Percentiles rank a stretch among this genome's conserved stretches.
phyloP scores from a whole-genome alignment of 2,329 filamentous ascomycete species.

The Pseudogymnoascus sp. region DNA sequence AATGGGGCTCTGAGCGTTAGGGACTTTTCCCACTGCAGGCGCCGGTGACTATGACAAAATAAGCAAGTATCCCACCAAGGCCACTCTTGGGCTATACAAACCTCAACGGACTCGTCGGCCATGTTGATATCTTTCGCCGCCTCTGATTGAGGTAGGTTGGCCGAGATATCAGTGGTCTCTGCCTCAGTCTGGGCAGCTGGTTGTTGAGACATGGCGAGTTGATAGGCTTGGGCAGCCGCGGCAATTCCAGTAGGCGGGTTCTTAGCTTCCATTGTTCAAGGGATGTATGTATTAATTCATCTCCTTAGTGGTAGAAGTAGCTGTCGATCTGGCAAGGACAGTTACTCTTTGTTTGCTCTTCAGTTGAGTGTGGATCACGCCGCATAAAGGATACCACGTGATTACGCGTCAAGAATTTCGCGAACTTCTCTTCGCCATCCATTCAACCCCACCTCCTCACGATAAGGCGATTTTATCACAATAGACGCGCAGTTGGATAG shows the following conservation, averaged over 20 bases:
- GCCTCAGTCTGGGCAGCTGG: constrained; percentile 13
- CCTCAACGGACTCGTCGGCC: neutral
- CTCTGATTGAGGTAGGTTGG: neutral
- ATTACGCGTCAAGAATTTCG: neutral
- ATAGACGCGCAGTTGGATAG: neutral
- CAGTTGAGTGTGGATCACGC: neutral
- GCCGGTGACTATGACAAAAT: constrained; percentile 20
- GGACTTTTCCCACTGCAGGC: constrained; percentile 15
- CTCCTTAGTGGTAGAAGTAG: neutral
- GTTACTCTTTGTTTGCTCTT: neutral
- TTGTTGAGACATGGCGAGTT: constrained; percentile 24
- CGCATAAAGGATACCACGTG: neutral
- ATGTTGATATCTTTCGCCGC: neutral
- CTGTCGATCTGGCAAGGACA: neutral
- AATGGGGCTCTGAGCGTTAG: constrained; percentile 23
- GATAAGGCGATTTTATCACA: neutral
- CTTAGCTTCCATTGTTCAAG: neutral
- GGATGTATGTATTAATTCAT: constrained; percentile 3
- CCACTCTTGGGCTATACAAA: neutral
- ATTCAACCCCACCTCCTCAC: neutral
- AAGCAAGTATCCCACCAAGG: neutral
- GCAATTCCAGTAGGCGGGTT: constrained; percentile 16
- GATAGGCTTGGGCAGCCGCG: constrained; percentile 23
- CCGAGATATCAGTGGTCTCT: constrained; percentile 8
- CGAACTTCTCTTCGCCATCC: neutral